phyloP scores from a whole-genome alignment of 1,284 basidiomycete genomes.

The Cystobasidium sp. region DNA sequence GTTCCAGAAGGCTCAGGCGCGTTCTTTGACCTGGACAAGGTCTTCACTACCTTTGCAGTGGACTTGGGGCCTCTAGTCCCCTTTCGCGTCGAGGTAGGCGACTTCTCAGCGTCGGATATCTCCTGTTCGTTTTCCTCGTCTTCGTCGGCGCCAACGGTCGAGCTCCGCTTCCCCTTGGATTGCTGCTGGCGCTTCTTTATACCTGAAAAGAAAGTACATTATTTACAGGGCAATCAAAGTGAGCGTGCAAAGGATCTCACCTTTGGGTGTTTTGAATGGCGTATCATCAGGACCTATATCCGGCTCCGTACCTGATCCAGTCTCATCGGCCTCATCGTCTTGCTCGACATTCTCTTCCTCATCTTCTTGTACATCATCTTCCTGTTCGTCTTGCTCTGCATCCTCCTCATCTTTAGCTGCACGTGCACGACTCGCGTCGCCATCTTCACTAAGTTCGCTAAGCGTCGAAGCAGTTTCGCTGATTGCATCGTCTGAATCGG shows the following conservation, averaged over 20 bases:
- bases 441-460: conserved; percentile 37
- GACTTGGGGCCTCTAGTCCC: not conserved
- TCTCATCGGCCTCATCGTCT: conserved; percentile 18
- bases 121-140: not conserved
- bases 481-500: conserved; percentile 15
- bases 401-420: not conserved
- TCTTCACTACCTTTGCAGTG: not conserved
- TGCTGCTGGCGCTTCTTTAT: conserved; percentile 20
- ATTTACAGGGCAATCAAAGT: not conserved
- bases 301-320: conserved; percentile 1
- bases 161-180: not conserved
- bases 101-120: not conserved
- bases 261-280: conserved; percentile 37
- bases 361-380: conserved; percentile 13
- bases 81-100: not conserved
- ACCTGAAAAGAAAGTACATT: not conserved
- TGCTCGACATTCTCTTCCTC: conserved; percentile 1
- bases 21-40: not conserved
- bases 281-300: conserved; percentile 38
- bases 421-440: not conserved
- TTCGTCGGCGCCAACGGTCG: conserved; percentile 7
- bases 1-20: not conserved
- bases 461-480: conserved; percentile 38
- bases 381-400: not conserved
- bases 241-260: conserved; percentile 5